Base-by-base conservation (phyloP, 169 alveolate species). In the Cryptosporidium tyzzeri region DNA sequence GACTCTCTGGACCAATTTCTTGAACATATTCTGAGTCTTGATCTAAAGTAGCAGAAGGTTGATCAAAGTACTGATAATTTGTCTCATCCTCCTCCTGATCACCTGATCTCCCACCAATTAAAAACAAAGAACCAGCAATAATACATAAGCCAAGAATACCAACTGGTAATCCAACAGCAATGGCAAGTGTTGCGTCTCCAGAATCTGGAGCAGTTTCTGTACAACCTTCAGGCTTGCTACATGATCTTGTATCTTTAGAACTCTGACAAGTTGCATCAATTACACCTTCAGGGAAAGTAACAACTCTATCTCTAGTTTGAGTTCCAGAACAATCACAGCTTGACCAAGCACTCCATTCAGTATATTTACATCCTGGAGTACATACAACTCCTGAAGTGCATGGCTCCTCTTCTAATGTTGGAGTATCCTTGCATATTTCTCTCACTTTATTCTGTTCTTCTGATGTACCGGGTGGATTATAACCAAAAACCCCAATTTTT, bases 1-100 rank as follows among this genome's bases (percentile, higher is more conserved):
- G 65, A 48, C 69, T 80, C 16, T 80, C 89, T 5, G 89, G 89
- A 8, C 89, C 89, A 62, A 80, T 59, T 23, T 80, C 89, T n/a
- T 80, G 71, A 1, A 80, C 48, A 44, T 62, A 80, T 62, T 80
- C 89, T 3, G 50, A 23, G 23, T 59, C 73, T 21, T 35, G 61
- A n/a, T 80, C 74, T 16, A 41, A 18, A 2, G 21, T 8, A 21
- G 1, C 41, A 14, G 89, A 44, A 29, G 69, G 18, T n/a, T 80
- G 80, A 9, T 80, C 89, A 37, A 80, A 29, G 44, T 80, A 80
- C 18, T 80, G 69, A 31, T 80, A 80, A 29, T 31, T 65, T 1
- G 73, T 26, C 62, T 80, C 89, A 67, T 59, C 73, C 45, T 80
- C 89, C 48, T 80, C 89, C 26, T 16, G 53, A 1, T 14, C 65